Conservation (phyloP, 2,329 filamentous ascomycete genomes). For the Trichoderma sp. region DNA sequence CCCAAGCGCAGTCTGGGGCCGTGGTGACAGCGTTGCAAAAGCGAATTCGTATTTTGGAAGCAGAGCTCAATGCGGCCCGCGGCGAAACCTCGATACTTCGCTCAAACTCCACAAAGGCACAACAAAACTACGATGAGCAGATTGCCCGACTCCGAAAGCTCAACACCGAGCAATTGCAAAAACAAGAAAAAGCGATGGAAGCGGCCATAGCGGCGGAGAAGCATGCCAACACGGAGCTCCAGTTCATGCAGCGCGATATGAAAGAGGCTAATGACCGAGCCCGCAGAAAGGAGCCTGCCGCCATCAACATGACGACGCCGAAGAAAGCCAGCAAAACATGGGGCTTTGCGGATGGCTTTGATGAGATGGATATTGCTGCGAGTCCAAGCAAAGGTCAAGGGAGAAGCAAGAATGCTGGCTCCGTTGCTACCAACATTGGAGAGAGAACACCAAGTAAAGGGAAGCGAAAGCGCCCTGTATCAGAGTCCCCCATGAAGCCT, state of each 20-base stretch:
- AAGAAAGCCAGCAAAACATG: conserved; percentile 61
- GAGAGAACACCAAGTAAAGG: conserved; percentile 66
- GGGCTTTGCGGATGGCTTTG: conserved; percentile 74
- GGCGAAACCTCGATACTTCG: conserved; percentile 79
- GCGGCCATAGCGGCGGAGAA: conserved; percentile 67
- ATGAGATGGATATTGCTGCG: conserved; percentile 62
- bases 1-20: conserved; percentile 40
- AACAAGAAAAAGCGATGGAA: conserved; percentile 67
- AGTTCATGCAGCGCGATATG: conserved; percentile 74
- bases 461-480: conserved; percentile 69
- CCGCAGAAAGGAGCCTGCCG: conserved; percentile 50
- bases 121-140: conserved; percentile 65
- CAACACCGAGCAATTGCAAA: conserved; percentile 66
- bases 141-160: conserved; percentile 64
- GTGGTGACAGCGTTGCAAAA: conserved; percentile 55
- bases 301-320: conserved; percentile 55
- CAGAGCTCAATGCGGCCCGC: conserved; percentile 63
- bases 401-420: conserved; percentile 45
- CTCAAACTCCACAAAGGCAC: conserved; percentile 65
- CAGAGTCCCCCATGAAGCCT: conserved; percentile 68
- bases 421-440: conserved; percentile 50
- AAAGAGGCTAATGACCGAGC: conserved; percentile 59
- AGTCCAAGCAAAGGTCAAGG: conserved; percentile 58
- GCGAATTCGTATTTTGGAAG: conserved; percentile 56
- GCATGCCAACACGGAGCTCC: conserved; percentile 68